phyloP scores from a whole-genome alignment of 345 rosid genomes.

The Rhizophora apiculata region DNA sequence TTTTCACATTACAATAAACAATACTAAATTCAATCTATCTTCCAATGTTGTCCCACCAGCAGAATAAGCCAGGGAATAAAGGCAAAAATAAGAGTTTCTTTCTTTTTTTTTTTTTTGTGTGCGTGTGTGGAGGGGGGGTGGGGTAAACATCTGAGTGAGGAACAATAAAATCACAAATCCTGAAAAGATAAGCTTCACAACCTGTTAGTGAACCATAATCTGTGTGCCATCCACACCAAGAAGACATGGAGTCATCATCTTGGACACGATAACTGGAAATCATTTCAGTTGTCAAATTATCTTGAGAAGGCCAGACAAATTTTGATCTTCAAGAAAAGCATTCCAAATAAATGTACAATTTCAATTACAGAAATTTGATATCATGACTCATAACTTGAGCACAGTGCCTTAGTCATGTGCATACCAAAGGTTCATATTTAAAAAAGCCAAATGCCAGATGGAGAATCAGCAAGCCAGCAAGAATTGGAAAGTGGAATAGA shows the following conservation, averaged over 20 bases:
- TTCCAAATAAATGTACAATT: no score
- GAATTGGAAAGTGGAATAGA: background rate
- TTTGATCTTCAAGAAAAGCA: background rate
- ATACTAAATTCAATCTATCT: background rate
- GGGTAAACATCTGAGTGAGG: constrained; percentile 1
- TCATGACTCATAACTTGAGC: no score
- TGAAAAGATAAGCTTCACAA: constrained; percentile 7
- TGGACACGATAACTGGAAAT: constrained; percentile 42
- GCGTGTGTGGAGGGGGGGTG: no score
- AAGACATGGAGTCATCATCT: constrained; percentile 55
- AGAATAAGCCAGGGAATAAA: constrained; percentile 4
- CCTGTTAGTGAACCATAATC: constrained; percentile 93
- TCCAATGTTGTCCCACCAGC: constrained; percentile 3
- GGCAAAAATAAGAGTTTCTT: background rate
- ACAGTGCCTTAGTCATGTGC: background rate
- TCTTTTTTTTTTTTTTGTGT: no score
- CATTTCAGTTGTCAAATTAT: constrained; percentile 16
- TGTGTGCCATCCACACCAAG: constrained; percentile 99
- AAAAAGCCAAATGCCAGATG: constrained; percentile 5
- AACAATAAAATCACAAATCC: constrained; percentile 11
- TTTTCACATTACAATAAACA: background rate
- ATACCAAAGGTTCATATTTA: background rate
- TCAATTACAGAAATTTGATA: no score
- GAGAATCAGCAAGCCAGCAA: constrained; percentile 4
- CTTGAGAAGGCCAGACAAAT: constrained; percentile 13